Conservation (phyloP, 192 early-diverging fungal genomes). For the Umbelopsis sp. region DNA sequence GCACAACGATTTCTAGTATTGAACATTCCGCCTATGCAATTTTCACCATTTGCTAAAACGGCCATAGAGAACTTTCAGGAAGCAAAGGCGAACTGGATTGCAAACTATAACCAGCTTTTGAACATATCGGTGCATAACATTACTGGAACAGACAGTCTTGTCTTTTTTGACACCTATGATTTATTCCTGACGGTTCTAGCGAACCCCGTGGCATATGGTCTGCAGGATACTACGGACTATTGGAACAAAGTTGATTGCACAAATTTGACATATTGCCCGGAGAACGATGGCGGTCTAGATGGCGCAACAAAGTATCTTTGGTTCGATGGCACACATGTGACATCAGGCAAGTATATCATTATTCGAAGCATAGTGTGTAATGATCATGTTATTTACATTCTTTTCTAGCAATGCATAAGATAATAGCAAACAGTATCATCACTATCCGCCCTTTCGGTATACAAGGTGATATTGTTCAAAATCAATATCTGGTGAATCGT, state of each 20-base stretch:
- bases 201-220: constrained; percentile 28
- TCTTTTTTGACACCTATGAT: constrained; percentile 22
- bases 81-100: not conserved
- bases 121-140: constrained; percentile 18
- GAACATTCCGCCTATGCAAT: constrained; percentile 4
- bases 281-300: not conserved
- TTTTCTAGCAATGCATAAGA: constrained; percentile 19
- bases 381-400: not conserved
- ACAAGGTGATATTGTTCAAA: not conserved
- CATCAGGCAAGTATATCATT: constrained; percentile 25
- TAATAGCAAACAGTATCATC: constrained; percentile 29
- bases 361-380: not conserved
- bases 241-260: constrained; percentile 14
- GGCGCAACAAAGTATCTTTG: constrained; percentile 29
- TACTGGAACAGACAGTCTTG: constrained; percentile 5
- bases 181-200: constrained; percentile 25
- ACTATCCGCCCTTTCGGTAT: constrained; percentile 7
- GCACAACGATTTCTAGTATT: not conserved
- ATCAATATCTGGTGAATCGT: constrained; percentile 1
- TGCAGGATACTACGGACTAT: constrained; percentile 24
- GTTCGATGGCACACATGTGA: constrained; percentile 40
- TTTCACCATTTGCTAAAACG: not conserved
- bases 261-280: constrained; percentile 16
- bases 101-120: constrained; percentile 13
- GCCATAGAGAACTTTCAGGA: not conserved